Conservation (phyloP, 2,329 filamentous ascomycete species). For the Ramularia endophylla region DNA sequence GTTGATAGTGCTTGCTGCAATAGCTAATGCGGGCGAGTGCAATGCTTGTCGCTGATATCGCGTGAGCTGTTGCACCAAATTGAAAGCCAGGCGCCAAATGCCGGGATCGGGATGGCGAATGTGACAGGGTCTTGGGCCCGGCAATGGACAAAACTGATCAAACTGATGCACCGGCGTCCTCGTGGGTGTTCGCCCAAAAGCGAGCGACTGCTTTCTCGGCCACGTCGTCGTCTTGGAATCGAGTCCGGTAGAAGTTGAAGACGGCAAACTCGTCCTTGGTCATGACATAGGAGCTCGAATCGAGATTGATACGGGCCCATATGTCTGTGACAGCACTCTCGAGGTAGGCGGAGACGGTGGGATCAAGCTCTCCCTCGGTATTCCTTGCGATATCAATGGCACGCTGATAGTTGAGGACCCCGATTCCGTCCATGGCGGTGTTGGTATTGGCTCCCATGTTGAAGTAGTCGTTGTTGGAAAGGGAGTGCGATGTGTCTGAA, state of each 20-base stretch:
- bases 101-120: no score
- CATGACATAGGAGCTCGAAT: conserved; percentile 67
- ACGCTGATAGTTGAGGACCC: conserved; percentile 51
- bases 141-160: no score
- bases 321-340: conserved; percentile 58
- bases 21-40: no score
- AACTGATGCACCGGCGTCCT: neutral
- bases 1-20: no score
- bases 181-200: conserved; percentile 47
- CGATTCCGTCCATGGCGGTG: conserved; percentile 30
- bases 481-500: conserved; percentile 11
- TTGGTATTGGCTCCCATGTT: conserved; percentile 39
- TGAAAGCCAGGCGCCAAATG: no score
- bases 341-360: conserved; percentile 58
- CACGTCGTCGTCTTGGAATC: conserved; percentile 51
- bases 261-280: conserved; percentile 72
- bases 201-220: conserved; percentile 50
- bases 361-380: conserved; percentile 61
- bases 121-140: no score
- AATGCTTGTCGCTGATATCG: no score
- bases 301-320: conserved; percentile 60
- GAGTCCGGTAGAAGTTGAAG: conserved; percentile 75
- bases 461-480: conserved; percentile 14
- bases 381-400: conserved; percentile 73
- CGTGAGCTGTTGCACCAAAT: no score